A percentile compares a stretch with the other conserved stretches of the same genome.
These are phyloP conservation scores for Chaetothyriales sp. DNA, from an alignment of 2,329 filamentous ascomycete genomes.

Conservation along the genomic window DNA sequence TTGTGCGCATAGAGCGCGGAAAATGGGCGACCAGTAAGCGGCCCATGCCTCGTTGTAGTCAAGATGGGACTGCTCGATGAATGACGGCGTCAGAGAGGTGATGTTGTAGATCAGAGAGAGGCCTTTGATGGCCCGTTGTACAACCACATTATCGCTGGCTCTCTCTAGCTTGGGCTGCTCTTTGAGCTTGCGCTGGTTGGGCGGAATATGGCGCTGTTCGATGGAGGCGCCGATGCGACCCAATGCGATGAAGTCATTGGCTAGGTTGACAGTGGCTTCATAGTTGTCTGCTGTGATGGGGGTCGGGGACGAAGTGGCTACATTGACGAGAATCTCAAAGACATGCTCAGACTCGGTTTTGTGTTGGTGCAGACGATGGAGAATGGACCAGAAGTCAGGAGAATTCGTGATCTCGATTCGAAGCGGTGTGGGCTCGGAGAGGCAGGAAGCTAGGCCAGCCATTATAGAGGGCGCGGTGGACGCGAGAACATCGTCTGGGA, in stretches of 20 bases:
- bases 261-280: conserved; percentile 66
- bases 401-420: conserved; percentile 90
- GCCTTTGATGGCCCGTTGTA: conserved; percentile 66
- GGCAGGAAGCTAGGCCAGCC: conserved; percentile 65
- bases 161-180: conserved; percentile 14
- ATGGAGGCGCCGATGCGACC: conserved; percentile 44
- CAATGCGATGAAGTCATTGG: conserved; percentile 80
- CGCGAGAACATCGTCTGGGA: conserved; percentile 63
- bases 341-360: conserved; percentile 61
- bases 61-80: conserved; percentile 87
- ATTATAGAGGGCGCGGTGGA: conserved; percentile 64
- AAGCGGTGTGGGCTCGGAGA: conserved; percentile 61
- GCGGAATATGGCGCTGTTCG: conserved; percentile 12
- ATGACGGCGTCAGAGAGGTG: conserved; percentile 64
- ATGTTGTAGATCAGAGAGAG: conserved; percentile 70
- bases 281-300: conserved; percentile 94
- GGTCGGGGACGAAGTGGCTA: conserved; percentile 57
- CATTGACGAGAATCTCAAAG: conserved; percentile 73
- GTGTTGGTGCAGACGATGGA: conserved; percentile 59
- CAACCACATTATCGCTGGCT: conserved; percentile 53
- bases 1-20: conserved; percentile 74
- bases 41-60: conserved; percentile 89
- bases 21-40: conserved; percentile 93
- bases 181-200: conserved; percentile 10
- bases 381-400: conserved; percentile 90